Evolutionary conservation across 805 yeast genomes (phyloP).

Genomic region (Millerozyma miso): DNA sequence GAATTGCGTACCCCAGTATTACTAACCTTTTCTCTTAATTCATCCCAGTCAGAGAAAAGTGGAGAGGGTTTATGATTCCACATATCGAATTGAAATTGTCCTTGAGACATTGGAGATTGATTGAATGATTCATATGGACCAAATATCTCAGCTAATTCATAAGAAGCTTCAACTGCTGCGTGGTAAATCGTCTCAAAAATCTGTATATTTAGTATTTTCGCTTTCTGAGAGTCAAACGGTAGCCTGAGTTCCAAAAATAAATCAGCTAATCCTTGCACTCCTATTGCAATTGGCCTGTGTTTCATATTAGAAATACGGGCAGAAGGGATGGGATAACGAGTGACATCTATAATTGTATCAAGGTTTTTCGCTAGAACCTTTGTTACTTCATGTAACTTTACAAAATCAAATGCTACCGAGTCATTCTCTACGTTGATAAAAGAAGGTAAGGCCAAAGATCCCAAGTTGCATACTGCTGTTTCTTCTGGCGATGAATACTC

Average conservation of each 20-base stretch:
- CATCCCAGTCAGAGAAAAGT: constrained; percentile 79
- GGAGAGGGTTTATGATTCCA: constrained; percentile 80
- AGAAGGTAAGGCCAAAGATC: constrained; percentile 83
- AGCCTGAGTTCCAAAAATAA: constrained; percentile 72
- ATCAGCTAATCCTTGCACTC: constrained; percentile 98
- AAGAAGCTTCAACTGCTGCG: constrained; percentile 83
- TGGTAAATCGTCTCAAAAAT: constrained; percentile 96
- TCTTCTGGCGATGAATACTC: constrained; percentile 91
- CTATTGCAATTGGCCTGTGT: constrained; percentile 92
- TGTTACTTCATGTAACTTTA: constrained; percentile 66
- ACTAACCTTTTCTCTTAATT: constrained; percentile 54
- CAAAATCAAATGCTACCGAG: constrained; percentile 61
- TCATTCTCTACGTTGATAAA: constrained; percentile 48
- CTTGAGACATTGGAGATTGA: constrained; percentile 90
- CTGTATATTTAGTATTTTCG: constrained; percentile 70
- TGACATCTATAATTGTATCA: constrained; percentile 79
- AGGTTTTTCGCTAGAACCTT: constrained; percentile 77
- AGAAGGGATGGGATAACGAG: constrained; percentile 76
- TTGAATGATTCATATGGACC: constrained; percentile 72
- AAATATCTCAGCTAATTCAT: constrained; percentile 65
- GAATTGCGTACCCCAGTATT: constrained; percentile 81
- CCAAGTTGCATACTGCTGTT: constrained; percentile 93
- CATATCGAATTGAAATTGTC: constrained; percentile 78
- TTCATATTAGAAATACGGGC: constrained; percentile 73
- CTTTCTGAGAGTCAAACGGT: constrained; percentile 83